A percentile compares a stretch with the other conserved stretches of the same genome.
Conservation (phyloP, 208 protist genomes). For the Trypanosoma caninum region DNA sequence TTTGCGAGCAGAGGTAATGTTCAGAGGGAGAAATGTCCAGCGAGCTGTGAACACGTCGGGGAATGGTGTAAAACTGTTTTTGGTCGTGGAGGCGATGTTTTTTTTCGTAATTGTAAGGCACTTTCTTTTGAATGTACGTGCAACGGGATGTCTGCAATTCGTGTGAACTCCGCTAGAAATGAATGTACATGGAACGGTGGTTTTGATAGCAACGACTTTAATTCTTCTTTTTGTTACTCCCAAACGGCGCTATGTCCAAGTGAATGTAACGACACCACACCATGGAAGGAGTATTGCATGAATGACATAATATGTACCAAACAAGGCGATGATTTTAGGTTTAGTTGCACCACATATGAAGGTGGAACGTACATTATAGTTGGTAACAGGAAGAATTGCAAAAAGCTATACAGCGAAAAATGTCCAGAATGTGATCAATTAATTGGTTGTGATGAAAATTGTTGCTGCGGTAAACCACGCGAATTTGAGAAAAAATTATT, state of each 20-base stretch:
- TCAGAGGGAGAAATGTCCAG: conserved; percentile 3
- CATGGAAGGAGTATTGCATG: conserved; percentile 27
- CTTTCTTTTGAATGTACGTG: conserved; percentile 38
- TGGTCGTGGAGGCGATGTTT: conserved; percentile 31
- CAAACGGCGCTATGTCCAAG: conserved; percentile 48
- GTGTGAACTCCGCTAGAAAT: neutral
- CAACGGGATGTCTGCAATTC: conserved; percentile 27
- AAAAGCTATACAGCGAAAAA: conserved; percentile 22
- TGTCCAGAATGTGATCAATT: conserved; percentile 15
- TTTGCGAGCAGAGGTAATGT: neutral
- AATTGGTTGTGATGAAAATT: conserved; percentile 47
- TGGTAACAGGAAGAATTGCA: conserved; percentile 12
- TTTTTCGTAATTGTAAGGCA: conserved; percentile 15
- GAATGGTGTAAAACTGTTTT: conserved; percentile 39
- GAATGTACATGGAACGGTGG: conserved; percentile 43
- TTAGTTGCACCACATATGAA: conserved; percentile 56
- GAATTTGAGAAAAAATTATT: neutral
- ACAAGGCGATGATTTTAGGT: conserved; percentile 5
- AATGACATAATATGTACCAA: conserved; percentile 10
- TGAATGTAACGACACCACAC: conserved; percentile 27
- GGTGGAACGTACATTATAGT: conserved; percentile 47
- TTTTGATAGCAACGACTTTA: conserved; percentile 35
- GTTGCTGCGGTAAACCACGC: conserved; percentile 44
- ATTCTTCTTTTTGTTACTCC: conserved; percentile 48
- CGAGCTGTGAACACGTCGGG: conserved; percentile 4